phyloP scores from a whole-genome alignment of 257 asterid species.

The Fraxinus americana region DNA sequence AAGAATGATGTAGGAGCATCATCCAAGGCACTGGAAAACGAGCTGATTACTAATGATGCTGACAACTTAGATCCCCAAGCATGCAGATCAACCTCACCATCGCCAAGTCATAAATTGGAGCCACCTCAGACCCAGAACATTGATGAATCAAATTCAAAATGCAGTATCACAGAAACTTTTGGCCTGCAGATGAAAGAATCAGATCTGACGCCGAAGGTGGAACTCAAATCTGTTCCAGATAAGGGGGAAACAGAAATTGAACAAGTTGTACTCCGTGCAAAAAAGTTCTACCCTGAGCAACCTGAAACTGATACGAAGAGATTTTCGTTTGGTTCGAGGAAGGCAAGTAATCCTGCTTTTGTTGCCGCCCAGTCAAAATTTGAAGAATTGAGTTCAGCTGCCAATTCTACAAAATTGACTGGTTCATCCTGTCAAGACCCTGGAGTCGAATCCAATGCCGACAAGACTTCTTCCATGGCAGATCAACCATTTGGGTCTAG shows the following conservation, averaged over 20 bases:
- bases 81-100: constrained; percentile 10
- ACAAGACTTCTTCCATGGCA: constrained; percentile 38
- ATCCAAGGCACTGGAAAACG: constrained; percentile 32
- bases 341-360: constrained; percentile 81
- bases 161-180: constrained; percentile 36
- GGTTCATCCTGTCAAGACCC: constrained; percentile 42
- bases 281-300: constrained; percentile 33
- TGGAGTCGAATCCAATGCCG: constrained; percentile 43
- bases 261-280: constrained; percentile 29
- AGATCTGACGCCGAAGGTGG: constrained; percentile 35
- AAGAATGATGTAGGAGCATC: constrained; percentile 23
- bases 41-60: constrained; percentile 37
- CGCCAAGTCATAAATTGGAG: constrained; percentile 8
- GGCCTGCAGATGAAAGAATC: constrained; percentile 34
- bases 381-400: constrained; percentile 63
- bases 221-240: constrained; percentile 31
- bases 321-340: constrained; percentile 43
- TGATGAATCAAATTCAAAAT: constrained; percentile 32
- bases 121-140: constrained; percentile 28
- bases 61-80: constrained; percentile 31
- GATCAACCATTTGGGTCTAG: constrained; percentile 40
- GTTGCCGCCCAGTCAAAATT: constrained; percentile 88
- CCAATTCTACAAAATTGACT: constrained; percentile 42
- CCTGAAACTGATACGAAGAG: constrained; percentile 54
- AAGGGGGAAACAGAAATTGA: constrained; percentile 37